Percentiles rank a stretch among this genome's conserved stretches.
phyloP scores from a whole-genome alignment of 2,329 filamentous ascomycete genomes.

The Diaporthe eres region DNA sequence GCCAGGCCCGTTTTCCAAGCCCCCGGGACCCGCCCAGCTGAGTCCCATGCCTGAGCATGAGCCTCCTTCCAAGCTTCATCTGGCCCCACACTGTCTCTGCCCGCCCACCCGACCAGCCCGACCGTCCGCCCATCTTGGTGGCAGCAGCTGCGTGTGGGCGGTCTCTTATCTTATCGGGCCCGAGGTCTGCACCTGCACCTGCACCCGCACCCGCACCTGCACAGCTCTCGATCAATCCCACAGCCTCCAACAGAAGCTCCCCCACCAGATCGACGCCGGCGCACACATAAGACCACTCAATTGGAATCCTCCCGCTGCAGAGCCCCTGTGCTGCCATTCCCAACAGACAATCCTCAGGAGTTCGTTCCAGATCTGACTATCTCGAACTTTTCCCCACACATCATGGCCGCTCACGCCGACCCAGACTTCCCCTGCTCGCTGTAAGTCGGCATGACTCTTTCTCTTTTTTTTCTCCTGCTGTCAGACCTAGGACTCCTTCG shows the following conservation, averaged over 20 bases:
- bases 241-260: background rate
- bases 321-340: constrained; percentile 2
- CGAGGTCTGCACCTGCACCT: background rate
- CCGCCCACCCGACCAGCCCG: background rate
- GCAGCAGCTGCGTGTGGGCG: background rate
- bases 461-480: background rate
- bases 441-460: constrained; percentile 58
- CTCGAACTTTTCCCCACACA: constrained; percentile 39
- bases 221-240: background rate
- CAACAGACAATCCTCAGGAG: background rate
- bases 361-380: constrained; percentile 2
- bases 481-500: constrained; percentile 14
- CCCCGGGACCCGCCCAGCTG: constrained; percentile 24
- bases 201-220: background rate
- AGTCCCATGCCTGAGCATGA: constrained; percentile 23
- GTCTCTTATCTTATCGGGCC: constrained; percentile 21
- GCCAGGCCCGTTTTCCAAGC: constrained; percentile 34
- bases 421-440: constrained; percentile 73
- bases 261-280: background rate
- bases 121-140: background rate
- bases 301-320: constrained; percentile 13
- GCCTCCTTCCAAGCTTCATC: constrained; percentile 24
- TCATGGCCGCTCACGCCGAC: constrained; percentile 58
- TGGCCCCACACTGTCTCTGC: background rate
- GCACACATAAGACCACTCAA: background rate